phyloP scores from a whole-genome alignment of 176 grass and related monocot genomes.

The Bromus sterilis region DNA sequence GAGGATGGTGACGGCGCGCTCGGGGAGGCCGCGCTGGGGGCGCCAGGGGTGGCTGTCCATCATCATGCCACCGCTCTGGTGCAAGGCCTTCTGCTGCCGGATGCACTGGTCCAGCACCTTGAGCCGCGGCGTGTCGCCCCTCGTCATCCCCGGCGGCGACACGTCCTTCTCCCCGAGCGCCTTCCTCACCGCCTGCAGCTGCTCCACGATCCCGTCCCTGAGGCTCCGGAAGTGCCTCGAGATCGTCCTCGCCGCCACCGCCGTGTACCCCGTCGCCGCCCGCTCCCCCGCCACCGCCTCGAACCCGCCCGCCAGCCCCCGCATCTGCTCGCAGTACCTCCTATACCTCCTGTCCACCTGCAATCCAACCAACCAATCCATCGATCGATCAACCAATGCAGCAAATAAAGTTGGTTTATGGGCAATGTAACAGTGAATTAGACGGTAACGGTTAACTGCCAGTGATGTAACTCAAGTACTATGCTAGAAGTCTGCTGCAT shows the following conservation, averaged over 20 bases:
- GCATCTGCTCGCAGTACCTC: constrained; percentile 83
- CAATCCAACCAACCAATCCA: not conserved
- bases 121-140: constrained; percentile 74
- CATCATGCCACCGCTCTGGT: constrained; percentile 29
- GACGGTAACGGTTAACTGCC: not conserved
- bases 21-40: constrained; percentile 71
- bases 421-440: not conserved
- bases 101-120: constrained; percentile 81
- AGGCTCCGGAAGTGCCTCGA: constrained; percentile 75
- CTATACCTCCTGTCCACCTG: constrained; percentile 86
- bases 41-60: constrained; percentile 84
- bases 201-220: constrained; percentile 63
- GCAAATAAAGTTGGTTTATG: not conserved
- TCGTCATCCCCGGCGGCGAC: constrained; percentile 27
- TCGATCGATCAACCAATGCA: not conserved
- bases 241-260: constrained; percentile 68
- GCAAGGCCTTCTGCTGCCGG: constrained; percentile 62
- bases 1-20: constrained; percentile 79
- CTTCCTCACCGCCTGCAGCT: constrained; percentile 43
- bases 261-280: constrained; percentile 54
- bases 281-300: constrained; percentile 70
- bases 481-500: constrained; percentile 29
- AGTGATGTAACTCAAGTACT: no score
- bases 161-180: constrained; percentile 78
- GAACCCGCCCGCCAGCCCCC: constrained; percentile 44